Conservation (phyloP, 257 asterid genomes). For the Cynanchum wilfordii region DNA sequence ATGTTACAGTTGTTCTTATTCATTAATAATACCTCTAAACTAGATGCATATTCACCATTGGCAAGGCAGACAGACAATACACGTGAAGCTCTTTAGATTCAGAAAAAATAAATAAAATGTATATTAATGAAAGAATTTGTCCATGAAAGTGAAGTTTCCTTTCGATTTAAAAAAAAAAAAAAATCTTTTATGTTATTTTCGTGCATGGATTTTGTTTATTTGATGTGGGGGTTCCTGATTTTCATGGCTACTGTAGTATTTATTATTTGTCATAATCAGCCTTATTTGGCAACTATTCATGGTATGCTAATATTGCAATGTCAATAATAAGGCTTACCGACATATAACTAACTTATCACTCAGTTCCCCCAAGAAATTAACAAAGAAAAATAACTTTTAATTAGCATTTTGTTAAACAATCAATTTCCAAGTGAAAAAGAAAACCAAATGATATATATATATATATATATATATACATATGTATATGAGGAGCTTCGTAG, state of each 20-base stretch:
- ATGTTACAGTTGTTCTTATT: background rate
- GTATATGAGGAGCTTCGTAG: background rate
- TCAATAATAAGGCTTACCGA: background rate
- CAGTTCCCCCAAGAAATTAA: background rate
- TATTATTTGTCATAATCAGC: background rate
- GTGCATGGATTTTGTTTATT: background rate
- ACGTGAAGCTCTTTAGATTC: constrained; percentile 1
- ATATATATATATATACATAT: too few species aligned
- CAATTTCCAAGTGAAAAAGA: background rate
- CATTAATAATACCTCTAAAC: background rate
- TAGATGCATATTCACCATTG: background rate
- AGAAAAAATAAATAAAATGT: background rate
- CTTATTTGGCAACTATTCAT: background rate
- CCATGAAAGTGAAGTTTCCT: background rate
- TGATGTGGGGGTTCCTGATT: background rate
- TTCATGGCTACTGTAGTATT: background rate
- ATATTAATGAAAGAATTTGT: background rate
- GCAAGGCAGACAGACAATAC: constrained; percentile 12
- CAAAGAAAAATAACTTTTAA: background rate
- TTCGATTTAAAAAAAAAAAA: background rate
- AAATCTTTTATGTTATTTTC: background rate
- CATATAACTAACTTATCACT: background rate
- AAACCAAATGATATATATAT: background rate
- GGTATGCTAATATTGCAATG: too few species aligned
- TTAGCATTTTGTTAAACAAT: background rate